phyloP scores from a whole-genome alignment of 2,329 filamentous ascomycete species.

The Eurotiales sp. region DNA sequence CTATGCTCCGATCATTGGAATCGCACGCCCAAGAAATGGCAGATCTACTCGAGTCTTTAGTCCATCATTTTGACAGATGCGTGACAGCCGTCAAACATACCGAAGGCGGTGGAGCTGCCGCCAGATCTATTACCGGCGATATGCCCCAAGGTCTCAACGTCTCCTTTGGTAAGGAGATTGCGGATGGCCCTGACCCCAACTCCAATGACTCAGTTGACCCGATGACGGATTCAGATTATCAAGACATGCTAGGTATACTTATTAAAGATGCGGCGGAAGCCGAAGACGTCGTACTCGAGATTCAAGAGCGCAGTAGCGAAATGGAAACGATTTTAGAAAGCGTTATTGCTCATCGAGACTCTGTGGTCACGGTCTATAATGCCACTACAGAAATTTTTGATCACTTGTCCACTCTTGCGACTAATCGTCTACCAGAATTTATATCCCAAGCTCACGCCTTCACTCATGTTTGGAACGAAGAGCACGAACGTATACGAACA shows the following conservation, averaged over 20 bases:
- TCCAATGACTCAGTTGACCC: constrained; percentile 57
- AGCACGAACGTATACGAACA: constrained; percentile 64
- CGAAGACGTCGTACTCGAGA: constrained; percentile 61
- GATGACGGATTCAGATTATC: constrained; percentile 69
- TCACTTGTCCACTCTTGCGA: constrained; percentile 64
- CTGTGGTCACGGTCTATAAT: constrained; percentile 53
- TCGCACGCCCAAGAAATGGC: constrained; percentile 79
- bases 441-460: constrained; percentile 47
- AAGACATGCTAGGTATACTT: constrained; percentile 79
- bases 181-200: constrained; percentile 30
- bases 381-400: constrained; percentile 61
- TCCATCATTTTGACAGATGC: constrained; percentile 87
- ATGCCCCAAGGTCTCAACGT: constrained; percentile 50
- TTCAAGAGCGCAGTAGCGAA: constrained; percentile 68
- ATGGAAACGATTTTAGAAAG: constrained; percentile 70
- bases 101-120: constrained; percentile 71
- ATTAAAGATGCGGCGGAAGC: constrained; percentile 54
- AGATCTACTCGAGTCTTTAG: constrained; percentile 71
- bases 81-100: constrained; percentile 88
- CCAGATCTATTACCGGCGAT: constrained; percentile 63
- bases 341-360: constrained; percentile 61
- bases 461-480: constrained; percentile 63
- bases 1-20: constrained; percentile 62
- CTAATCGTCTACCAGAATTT: constrained; percentile 55
- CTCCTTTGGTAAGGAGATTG: constrained; percentile 28